Percentiles rank a stretch among this genome's conserved stretches.
These are phyloP conservation scores for Diatrype stigma DNA, from an alignment of 2,329 filamentous ascomycete species.

Conservation along the genomic window DNA sequence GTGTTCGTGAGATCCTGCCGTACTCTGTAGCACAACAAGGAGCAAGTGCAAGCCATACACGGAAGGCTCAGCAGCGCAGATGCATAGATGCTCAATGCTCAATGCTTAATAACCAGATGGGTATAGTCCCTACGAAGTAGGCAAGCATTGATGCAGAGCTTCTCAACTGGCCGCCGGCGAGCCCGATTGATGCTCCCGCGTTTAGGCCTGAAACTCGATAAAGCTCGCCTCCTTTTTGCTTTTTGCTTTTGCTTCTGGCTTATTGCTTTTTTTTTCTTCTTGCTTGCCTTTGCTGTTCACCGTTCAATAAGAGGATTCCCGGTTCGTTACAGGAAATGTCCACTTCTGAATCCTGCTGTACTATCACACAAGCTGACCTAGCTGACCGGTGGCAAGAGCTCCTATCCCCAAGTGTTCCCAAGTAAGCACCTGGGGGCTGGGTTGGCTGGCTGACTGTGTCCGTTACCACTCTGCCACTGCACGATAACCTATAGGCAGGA, in stretches of 20 bases:
- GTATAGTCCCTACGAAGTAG: no score
- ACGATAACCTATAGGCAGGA: not conserved
- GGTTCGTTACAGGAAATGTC: not conserved
- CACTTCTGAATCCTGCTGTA: not conserved
- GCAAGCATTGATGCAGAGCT: no score
- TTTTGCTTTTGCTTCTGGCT: no score
- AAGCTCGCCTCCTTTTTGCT: not conserved
- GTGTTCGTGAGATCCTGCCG: not conserved
- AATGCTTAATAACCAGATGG: no score
- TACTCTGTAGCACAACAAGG: not conserved
- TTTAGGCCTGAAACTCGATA: not conserved
- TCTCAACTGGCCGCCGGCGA: no score
- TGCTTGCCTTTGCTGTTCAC: not conserved
- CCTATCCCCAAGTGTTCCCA: not conserved
- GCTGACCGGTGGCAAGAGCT: not conserved
- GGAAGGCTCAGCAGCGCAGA: not conserved
- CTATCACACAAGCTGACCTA: not conserved
- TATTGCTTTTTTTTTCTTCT: not conserved
- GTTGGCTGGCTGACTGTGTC: conserved; percentile 1
- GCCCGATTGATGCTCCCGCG: no score
- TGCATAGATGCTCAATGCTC: no score
- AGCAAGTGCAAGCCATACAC: not conserved
- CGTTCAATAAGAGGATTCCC: not conserved
- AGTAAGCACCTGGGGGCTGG: not conserved
- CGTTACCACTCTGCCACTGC: not conserved